A percentile compares a stretch with the other conserved stretches of the same genome.
Evolutionary conservation across 306 rosid genomes (phyloP).

Genomic region (Crataegus laevigata): DNA sequence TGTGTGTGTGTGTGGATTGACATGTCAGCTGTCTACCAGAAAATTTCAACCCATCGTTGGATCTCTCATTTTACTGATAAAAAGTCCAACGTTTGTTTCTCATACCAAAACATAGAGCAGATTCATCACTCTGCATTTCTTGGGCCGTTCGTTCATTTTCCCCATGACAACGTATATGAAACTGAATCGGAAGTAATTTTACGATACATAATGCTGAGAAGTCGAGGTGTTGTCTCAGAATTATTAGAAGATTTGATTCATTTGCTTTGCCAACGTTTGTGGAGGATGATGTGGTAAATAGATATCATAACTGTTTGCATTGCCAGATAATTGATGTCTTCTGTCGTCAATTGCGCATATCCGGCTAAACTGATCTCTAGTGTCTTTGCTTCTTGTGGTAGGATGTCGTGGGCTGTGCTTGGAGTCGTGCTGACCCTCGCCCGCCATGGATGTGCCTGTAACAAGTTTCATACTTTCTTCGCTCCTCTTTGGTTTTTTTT

Average conservation of each 20-base stretch:
- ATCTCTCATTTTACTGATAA: neutral
- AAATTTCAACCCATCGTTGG: neutral
- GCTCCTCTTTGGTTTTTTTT: neutral
- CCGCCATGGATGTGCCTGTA: neutral
- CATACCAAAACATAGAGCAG: neutral
- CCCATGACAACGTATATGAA: neutral
- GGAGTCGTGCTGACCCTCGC: neutral
- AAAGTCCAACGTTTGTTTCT: neutral
- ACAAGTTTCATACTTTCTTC: neutral
- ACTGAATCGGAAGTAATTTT: neutral
- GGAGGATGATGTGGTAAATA: neutral
- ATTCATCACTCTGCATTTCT: neutral
- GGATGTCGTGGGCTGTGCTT: conserved; percentile 2
- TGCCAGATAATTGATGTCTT: neutral
- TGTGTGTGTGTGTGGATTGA: neutral
- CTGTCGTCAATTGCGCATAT: neutral
- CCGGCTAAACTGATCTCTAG: neutral
- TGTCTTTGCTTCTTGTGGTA: neutral
- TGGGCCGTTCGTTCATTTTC: neutral
- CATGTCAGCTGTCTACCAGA: neutral
- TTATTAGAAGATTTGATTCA: neutral
- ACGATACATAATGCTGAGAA: neutral
- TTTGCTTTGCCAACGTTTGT: neutral
- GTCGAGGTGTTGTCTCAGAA: too few relatives aligned
- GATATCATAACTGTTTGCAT: neutral